These are phyloP conservation scores for Penicillium decumbens DNA, from an alignment of 2,329 filamentous ascomycete species.

Conservation along the genomic window DNA sequence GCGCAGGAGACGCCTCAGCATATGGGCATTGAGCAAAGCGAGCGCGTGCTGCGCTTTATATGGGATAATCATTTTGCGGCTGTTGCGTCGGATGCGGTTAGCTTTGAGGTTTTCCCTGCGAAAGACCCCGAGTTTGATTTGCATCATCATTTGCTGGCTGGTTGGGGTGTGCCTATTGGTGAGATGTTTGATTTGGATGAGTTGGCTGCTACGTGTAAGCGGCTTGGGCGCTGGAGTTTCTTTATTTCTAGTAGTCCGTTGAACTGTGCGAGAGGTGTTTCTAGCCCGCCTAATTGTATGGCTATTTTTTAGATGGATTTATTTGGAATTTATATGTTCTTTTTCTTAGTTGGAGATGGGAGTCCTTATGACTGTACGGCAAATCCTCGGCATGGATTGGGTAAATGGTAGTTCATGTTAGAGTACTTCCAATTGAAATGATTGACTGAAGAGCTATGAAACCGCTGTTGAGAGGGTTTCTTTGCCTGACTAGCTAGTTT, in stretches of 20 bases:
- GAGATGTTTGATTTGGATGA: slow-evolving; percentile 41
- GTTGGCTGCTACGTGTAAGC: slow-evolving; percentile 31
- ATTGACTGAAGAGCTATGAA: no score
- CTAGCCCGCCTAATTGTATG: slow-evolving; percentile 43
- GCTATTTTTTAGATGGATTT: slow-evolving; percentile 36
- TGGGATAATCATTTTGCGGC: slow-evolving; percentile 58
- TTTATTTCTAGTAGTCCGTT: slow-evolving; percentile 40
- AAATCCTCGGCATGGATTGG: background rate
- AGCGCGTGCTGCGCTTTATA: slow-evolving; percentile 51
- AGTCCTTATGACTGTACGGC: background rate
- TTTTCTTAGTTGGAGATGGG: background rate
- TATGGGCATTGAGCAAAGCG: slow-evolving; percentile 38
- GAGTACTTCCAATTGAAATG: no score
- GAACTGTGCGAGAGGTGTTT: slow-evolving; percentile 39
- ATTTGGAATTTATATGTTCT: background rate
- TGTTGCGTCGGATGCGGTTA: slow-evolving; percentile 57
- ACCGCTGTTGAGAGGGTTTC: no score
- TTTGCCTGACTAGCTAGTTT: no score
- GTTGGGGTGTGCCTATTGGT: slow-evolving; percentile 39
- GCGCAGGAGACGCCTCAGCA: slow-evolving; percentile 31
- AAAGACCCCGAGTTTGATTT: slow-evolving; percentile 32
- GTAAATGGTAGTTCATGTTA: background rate
- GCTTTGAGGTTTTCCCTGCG: slow-evolving; percentile 51
- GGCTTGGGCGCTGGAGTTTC: slow-evolving; percentile 35
- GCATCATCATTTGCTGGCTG: slow-evolving; percentile 36